Base-by-base conservation (phyloP, 169 alveolate genomes). In the Besnoitia besnoiti region DNA sequence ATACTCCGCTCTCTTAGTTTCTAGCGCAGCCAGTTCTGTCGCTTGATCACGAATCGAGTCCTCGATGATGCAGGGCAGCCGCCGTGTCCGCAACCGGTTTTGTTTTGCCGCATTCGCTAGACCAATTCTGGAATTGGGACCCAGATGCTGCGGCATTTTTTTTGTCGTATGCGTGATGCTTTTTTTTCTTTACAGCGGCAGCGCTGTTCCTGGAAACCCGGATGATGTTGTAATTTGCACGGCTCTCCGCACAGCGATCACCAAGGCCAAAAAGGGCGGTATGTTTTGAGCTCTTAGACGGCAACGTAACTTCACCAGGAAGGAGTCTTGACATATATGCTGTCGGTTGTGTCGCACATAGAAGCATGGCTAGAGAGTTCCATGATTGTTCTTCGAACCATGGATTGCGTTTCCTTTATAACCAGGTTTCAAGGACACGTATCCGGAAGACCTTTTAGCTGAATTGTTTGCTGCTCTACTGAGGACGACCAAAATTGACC, bases 141-240 rank as follows among this genome's bases (percentile, higher is more conserved):
- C n/a, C n/a, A n/a, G n/a, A n/a, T n/a, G n/a, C n/a, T n/a, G n/a
- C n/a, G n/a, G n/a, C n/a, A n/a, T n/a, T n/a, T n/a, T n/a, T n/a
- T n/a, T n/a, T n/a, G n/a, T n/a, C n/a, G n/a, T n/a, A n/a, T n/a
- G n/a, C n/a, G n/a, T n/a, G n/a, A n/a, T n/a, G n/a, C n/a, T n/a
- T n/a, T n/a, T n/a, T n/a, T n/a, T 39, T 47, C 84, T 88, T 35
- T 75, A 46, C 30, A 51, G 42, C 61, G 7, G 85, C 82, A 59
- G 16, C 85, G 27, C 24, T 21, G 12, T 3, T 37, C 46, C 46
- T 37, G 40, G 47, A 77, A 85, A 59, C 55, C 93, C 92, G 24
- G 97, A 97, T 51, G 99, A 98, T 90, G 98, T 98, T 47, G 98
- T 97, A 61, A 97, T 98, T 51, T 97, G 98, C 95, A 95, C 97